Percentiles rank a stretch among this genome's conserved stretches.
Evolutionary conservation across 192 early-diverging fungal species (phyloP).

Genomic region (Dispira simplex): DNA sequence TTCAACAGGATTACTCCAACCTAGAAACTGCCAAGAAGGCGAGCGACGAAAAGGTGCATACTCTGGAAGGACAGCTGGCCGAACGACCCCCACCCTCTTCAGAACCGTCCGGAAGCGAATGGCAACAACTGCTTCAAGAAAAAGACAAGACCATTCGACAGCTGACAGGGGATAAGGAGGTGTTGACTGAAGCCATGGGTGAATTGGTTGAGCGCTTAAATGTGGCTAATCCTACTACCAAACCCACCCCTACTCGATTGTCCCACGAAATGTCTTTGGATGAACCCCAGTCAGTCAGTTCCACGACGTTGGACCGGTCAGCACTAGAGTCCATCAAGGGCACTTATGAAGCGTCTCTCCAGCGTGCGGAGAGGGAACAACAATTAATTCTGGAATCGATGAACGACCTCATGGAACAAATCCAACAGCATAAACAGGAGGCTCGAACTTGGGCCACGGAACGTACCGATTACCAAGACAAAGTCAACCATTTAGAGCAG

Average conservation of each 20-base stretch:
- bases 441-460: not conserved
- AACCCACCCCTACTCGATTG: no score
- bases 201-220: not conserved
- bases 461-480: not conserved
- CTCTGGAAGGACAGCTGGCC: no score
- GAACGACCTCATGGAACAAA: slow-evolving; percentile 7
- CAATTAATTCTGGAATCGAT: not conserved
- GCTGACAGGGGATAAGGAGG: not conserved
- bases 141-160: not conserved
- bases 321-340: not conserved
- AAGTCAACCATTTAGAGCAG: not conserved
- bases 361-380: not conserved
- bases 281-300: no score
- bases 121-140: no score
- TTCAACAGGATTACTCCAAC: not conserved
- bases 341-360: not conserved
- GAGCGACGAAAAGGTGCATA: no score
- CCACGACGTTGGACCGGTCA: no score
- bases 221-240: no score
- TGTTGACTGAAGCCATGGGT: slow-evolving; percentile 6
- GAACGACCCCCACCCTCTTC: no score
- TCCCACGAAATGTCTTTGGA: no score
- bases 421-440: not conserved
- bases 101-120: no score
- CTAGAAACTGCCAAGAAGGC: no score